These are phyloP conservation scores for Graphium sp. DNA, from an alignment of 2,329 filamentous ascomycete genomes.

Conservation along the genomic window DNA sequence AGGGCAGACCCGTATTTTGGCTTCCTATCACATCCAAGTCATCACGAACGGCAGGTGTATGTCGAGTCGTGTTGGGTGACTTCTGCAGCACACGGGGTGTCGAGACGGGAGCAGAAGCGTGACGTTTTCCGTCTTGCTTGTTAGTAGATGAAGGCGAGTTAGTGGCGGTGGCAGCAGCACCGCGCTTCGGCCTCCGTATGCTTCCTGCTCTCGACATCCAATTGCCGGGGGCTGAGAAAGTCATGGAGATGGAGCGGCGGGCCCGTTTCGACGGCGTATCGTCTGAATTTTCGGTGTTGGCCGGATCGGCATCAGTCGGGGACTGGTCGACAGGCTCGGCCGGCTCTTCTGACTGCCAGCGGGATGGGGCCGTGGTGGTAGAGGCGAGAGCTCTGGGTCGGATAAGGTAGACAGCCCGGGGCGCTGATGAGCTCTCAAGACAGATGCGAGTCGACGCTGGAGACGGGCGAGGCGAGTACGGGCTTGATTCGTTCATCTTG, in stretches of 20 bases:
- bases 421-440: too few relatives aligned
- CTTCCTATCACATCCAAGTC: too few relatives aligned
- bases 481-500: too few relatives aligned
- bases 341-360: not conserved
- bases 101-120: constrained; percentile 33
- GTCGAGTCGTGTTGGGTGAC: too few relatives aligned
- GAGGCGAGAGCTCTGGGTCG: not conserved
- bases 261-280: constrained; percentile 25
- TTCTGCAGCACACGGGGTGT: constrained; percentile 1
- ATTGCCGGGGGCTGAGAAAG: constrained; percentile 36
- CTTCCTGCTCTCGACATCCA: constrained; percentile 42
- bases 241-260: constrained; percentile 40
- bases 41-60: too few relatives aligned
- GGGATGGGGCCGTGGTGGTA: not conserved
- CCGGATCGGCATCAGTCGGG: constrained; percentile 3
- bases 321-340: not conserved
- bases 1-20: too few relatives aligned
- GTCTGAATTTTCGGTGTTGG: constrained; percentile 11
- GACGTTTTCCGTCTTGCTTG: constrained; percentile 18
- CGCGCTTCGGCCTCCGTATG: constrained; percentile 36
- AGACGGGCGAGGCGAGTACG: too few relatives aligned
- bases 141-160: too few relatives aligned
- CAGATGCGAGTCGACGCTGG: too few relatives aligned
- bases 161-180: constrained; percentile 8
- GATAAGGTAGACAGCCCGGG: constrained; percentile 3